Evolutionary conservation across 441 rosid genomes (phyloP).

Genomic region (Pelargonium fulgidum): DNA sequence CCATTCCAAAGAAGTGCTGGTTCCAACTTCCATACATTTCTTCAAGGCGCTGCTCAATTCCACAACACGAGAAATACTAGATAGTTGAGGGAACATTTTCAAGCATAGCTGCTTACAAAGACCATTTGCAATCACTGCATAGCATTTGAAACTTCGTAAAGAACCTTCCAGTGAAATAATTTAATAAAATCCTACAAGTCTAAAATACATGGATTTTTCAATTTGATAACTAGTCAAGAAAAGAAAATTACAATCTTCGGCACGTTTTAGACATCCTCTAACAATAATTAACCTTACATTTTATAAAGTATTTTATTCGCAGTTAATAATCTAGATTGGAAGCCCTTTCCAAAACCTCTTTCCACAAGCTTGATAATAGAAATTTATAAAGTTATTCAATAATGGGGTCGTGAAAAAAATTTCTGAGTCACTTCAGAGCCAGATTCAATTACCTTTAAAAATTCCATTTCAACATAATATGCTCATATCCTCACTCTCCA

Average conservation of each 20-base stretch:
- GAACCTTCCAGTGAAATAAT: neutral
- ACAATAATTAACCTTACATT: neutral
- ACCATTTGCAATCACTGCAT: slow-evolving; percentile 58
- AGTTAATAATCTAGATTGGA: too few species aligned
- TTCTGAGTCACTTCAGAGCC: neutral
- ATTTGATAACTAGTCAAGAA: neutral
- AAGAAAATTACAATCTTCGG: neutral
- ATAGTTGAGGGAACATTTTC: slow-evolving; percentile 56
- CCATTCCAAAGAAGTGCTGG: slow-evolving; percentile 42
- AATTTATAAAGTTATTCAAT: too few species aligned
- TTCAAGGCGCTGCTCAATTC: slow-evolving; percentile 27
- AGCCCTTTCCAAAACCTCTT: too few species aligned
- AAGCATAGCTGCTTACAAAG: slow-evolving; percentile 63
- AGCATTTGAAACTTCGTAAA: slow-evolving; percentile 13
- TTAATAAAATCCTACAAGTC: neutral
- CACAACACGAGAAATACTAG: slow-evolving; percentile 36
- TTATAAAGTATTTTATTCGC: neutral
- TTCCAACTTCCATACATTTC: slow-evolving; percentile 38
- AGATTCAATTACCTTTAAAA: neutral
- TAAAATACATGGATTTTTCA: neutral
- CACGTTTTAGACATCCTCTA: neutral
- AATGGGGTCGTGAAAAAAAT: neutral
- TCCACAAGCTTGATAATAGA: too few species aligned
- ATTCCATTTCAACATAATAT: neutral
- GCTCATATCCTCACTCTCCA: neutral